Evolutionary conservation across 2,329 filamentous ascomycete genomes (phyloP).

Genomic region (Pseudofabraea citricarpa): DNA sequence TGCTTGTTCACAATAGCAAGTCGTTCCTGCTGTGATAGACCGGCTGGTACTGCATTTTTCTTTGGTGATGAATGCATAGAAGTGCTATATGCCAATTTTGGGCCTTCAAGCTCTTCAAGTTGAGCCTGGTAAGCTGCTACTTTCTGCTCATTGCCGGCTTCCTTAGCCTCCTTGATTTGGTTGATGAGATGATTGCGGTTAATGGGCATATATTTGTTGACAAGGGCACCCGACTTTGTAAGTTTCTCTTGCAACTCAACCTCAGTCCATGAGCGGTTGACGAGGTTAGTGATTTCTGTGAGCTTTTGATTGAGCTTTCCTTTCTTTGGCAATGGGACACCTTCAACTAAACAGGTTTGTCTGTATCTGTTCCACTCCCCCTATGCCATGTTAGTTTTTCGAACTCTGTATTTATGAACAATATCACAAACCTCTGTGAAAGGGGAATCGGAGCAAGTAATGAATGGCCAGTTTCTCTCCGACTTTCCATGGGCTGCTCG

Average conservation of each 20-base stretch:
- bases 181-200: conserved; percentile 65
- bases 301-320: conserved; percentile 66
- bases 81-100: conserved; percentile 71
- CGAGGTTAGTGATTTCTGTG: conserved; percentile 72
- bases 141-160: conserved; percentile 55
- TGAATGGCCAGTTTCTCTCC: conserved; percentile 82
- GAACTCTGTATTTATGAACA: too few relatives aligned
- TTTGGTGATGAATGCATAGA: conserved; percentile 52
- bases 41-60: conserved; percentile 37
- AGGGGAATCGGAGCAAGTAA: conserved; percentile 77
- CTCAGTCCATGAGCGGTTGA: conserved; percentile 78
- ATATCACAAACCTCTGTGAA: conserved; percentile 76
- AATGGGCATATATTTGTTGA: conserved; percentile 59
- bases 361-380: conserved; percentile 79
- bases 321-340: conserved; percentile 69
- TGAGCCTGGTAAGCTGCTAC: conserved; percentile 51
- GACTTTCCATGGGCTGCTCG: conserved; percentile 77
- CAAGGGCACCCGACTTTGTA: conserved; percentile 62
- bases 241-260: conserved; percentile 78
- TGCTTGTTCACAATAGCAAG: conserved; percentile 78
- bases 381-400: conserved; percentile 37
- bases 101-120: conserved; percentile 58
- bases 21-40: conserved; percentile 69
- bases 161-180: conserved; percentile 61
- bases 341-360: conserved; percentile 67